These are phyloP conservation scores for Candida ovalis DNA, from an alignment of 805 yeast genomes.

Conservation along the genomic window DNA sequence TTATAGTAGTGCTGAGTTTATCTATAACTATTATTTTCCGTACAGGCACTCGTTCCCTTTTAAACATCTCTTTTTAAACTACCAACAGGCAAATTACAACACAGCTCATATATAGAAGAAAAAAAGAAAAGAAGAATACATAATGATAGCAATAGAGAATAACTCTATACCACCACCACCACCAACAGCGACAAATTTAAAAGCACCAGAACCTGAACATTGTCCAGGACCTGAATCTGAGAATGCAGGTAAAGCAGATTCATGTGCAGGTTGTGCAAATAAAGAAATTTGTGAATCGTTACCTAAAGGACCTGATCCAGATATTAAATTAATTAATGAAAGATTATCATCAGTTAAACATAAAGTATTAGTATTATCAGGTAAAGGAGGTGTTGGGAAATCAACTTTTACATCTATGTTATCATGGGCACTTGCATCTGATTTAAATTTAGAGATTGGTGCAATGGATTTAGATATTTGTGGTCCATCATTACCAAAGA, in stretches of 20 bases:
- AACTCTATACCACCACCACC: background rate
- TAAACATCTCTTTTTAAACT: too few species aligned
- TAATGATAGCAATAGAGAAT: slow-evolving; percentile 12
- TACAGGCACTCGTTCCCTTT: too few species aligned
- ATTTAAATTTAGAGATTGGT: slow-evolving; percentile 80
- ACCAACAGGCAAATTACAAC: background rate
- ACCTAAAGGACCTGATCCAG: slow-evolving; percentile 95
- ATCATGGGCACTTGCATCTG: slow-evolving; percentile 93
- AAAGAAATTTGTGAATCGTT: slow-evolving; percentile 83
- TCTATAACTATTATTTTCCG: too few species aligned
- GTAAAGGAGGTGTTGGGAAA: slow-evolving; percentile 90
- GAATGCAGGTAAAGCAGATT: slow-evolving; percentile 88
- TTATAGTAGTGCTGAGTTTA: too few species aligned
- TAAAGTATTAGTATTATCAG: slow-evolving; percentile 74
- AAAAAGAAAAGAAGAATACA: background rate
- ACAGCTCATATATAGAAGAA: background rate
- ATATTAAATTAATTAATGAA: slow-evolving; percentile 68
- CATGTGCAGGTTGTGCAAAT: slow-evolving; percentile 94
- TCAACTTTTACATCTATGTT: slow-evolving; percentile 94
- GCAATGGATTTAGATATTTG: slow-evolving; percentile 97
- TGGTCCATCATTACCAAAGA: slow-evolving; percentile 94
- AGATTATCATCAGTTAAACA: slow-evolving; percentile 65
- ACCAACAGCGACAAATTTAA: slow-evolving; percentile 19
- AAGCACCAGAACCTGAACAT: slow-evolving; percentile 89
- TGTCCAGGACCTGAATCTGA: slow-evolving; percentile 99